A percentile compares a stretch with the other conserved stretches of the same genome.
These are phyloP conservation scores for Macrophomina tecta DNA, from an alignment of 2,329 filamentous ascomycete genomes.

Conservation along the genomic window DNA sequence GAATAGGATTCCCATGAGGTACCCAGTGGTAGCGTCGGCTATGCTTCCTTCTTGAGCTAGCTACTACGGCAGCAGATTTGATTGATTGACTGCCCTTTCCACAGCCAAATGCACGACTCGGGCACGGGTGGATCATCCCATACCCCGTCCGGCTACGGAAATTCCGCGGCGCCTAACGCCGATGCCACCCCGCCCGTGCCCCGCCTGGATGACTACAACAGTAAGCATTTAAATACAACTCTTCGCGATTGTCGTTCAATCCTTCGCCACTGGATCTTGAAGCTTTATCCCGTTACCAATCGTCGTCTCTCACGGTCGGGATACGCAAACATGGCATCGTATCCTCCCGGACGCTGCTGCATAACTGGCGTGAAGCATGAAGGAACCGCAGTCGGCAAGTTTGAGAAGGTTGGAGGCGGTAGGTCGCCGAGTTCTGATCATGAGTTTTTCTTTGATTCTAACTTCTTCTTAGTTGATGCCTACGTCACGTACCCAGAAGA, in stretches of 20 bases:
- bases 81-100: background rate
- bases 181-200: background rate
- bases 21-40: background rate
- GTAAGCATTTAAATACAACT: too few species aligned
- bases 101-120: too few species aligned
- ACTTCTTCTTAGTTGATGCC: constrained; percentile 52
- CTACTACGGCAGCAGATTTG: background rate
- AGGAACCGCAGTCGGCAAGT: constrained; percentile 55
- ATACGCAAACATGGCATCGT: constrained; percentile 54
- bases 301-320: too few species aligned
- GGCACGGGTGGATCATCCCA: too few species aligned
- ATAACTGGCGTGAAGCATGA: constrained; percentile 58
- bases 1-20: background rate
- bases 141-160: background rate
- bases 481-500: constrained; percentile 62
- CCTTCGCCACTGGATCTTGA: too few species aligned
- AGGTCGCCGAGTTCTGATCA: constrained; percentile 27
- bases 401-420: constrained; percentile 56
- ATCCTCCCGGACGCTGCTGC: constrained; percentile 56
- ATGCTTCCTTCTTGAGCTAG: background rate
- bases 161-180: background rate
- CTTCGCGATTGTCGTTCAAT: too few species aligned
- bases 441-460: background rate
- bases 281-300: too few species aligned
- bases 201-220: background rate